Evolutionary conservation across 2,329 filamentous ascomycete genomes (phyloP).

Genomic region (Huntiella savannae): DNA sequence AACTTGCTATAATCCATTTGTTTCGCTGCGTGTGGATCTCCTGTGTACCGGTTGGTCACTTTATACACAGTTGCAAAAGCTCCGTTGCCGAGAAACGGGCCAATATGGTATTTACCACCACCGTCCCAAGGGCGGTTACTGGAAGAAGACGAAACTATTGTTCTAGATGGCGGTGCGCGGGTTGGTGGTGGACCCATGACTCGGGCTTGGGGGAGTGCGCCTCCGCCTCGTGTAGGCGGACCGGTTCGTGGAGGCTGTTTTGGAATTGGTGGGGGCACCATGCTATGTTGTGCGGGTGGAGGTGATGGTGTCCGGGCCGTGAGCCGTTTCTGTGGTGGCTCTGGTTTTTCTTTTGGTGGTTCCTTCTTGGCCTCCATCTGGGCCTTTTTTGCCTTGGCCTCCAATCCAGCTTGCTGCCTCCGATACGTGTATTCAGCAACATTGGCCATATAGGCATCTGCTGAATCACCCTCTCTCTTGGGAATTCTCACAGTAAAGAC

Average conservation of each 20-base stretch:
- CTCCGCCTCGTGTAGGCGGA: not conserved
- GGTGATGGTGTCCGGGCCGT: not conserved
- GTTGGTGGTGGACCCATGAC: not conserved
- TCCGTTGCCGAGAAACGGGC: slow-evolving; percentile 69
- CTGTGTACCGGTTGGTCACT: slow-evolving; percentile 69
- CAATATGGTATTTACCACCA: slow-evolving; percentile 65
- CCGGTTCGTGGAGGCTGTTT: not conserved
- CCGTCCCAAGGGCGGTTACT: slow-evolving; percentile 45
- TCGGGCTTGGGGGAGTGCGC: not conserved
- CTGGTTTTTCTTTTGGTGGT: not conserved
- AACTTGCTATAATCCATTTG: slow-evolving; percentile 86
- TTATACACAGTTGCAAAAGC: slow-evolving; percentile 91
- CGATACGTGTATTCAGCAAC: slow-evolving; percentile 33
- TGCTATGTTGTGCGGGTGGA: not conserved
- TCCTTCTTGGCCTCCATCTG: not conserved
- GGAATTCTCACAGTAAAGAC: slow-evolving; percentile 77
- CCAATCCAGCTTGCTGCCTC: too few relatives aligned
- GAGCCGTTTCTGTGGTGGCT: not conserved
- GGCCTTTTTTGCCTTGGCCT: too few relatives aligned
- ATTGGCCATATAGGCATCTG: slow-evolving; percentile 48
- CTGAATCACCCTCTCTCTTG: slow-evolving; percentile 45
- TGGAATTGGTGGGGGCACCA: not conserved
- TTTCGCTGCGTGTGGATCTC: slow-evolving; percentile 73
- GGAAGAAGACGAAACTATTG: not conserved
- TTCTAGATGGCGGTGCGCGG: not conserved